phyloP scores from a whole-genome alignment of 345 rosid genomes.

The Syzygium grande region DNA sequence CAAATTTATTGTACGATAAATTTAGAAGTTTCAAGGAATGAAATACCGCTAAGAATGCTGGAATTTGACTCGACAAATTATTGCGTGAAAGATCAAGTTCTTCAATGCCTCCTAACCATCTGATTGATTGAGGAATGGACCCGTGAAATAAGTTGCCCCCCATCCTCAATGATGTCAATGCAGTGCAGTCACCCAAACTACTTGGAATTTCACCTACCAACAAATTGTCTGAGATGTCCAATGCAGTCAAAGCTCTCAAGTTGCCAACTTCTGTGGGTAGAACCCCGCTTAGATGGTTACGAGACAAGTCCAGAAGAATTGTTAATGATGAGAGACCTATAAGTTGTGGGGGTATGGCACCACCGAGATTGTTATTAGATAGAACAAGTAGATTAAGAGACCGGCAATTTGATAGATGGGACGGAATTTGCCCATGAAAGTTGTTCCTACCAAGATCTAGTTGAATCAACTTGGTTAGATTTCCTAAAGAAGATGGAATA shows the following conservation, averaged over 20 bases:
- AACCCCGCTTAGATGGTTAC: too few species aligned
- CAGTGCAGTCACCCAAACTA: background rate
- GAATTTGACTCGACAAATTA: background rate
- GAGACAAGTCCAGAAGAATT: too few species aligned
- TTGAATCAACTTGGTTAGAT: background rate
- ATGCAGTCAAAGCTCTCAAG: background rate
- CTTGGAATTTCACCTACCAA: background rate
- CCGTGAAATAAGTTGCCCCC: background rate
- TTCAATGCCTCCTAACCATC: background rate
- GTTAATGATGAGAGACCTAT: too few species aligned
- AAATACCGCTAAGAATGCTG: background rate
- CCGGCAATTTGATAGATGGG: background rate
- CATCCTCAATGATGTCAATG: background rate
- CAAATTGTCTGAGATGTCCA: background rate
- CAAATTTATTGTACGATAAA: background rate
- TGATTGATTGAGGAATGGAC: background rate
- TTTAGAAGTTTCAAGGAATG: background rate
- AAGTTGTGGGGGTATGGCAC: too few species aligned
- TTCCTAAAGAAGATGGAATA: background rate
- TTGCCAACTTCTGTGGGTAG: background rate
- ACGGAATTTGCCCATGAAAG: background rate
- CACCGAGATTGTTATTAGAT: background rate
- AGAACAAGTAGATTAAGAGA: background rate
- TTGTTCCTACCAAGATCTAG: background rate
- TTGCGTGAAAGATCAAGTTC: background rate